phyloP scores from a whole-genome alignment of 805 yeast species.

The Metschnikowia corniflorae region DNA sequence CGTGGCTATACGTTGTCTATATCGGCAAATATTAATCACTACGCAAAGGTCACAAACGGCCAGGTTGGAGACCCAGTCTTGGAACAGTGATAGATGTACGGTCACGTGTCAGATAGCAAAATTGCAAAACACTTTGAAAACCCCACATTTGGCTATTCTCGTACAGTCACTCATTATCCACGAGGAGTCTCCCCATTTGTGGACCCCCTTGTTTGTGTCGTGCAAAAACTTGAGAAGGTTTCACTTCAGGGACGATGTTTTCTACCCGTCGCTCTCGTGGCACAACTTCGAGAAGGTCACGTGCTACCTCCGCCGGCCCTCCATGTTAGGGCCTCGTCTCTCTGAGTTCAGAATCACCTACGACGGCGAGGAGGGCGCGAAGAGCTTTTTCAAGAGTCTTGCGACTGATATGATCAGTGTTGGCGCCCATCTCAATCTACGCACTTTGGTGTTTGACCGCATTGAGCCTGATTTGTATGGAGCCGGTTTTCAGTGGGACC shows the following conservation, averaged over 20 bases:
- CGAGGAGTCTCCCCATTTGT: background rate
- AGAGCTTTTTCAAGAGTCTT: background rate
- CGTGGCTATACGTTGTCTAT: conserved; percentile 25
- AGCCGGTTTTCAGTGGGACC: background rate
- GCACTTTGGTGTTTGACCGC: background rate
- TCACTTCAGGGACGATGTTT: background rate
- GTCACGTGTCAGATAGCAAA: too few relatives aligned
- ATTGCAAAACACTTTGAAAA: too few relatives aligned
- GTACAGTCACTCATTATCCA: background rate
- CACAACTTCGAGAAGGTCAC: background rate
- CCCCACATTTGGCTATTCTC: too few relatives aligned
- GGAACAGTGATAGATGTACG: too few relatives aligned
- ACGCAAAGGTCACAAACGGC: too few relatives aligned
- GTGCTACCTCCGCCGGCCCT: background rate
- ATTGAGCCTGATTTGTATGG: background rate
- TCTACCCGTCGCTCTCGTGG: background rate
- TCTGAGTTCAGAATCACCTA: background rate
- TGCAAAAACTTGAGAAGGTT: background rate
- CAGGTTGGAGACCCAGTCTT: too few relatives aligned
- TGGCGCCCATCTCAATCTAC: background rate
- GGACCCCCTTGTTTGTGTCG: background rate
- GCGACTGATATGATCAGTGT: background rate
- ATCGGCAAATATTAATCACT: conserved; percentile 22
- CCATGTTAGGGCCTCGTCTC: background rate
- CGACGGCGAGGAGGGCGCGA: background rate